Percentiles rank a stretch among this genome's conserved stretches.
These are phyloP conservation scores for Laburnicola sp. DNA, from an alignment of 2,329 filamentous ascomycete species.

Conservation along the genomic window DNA sequence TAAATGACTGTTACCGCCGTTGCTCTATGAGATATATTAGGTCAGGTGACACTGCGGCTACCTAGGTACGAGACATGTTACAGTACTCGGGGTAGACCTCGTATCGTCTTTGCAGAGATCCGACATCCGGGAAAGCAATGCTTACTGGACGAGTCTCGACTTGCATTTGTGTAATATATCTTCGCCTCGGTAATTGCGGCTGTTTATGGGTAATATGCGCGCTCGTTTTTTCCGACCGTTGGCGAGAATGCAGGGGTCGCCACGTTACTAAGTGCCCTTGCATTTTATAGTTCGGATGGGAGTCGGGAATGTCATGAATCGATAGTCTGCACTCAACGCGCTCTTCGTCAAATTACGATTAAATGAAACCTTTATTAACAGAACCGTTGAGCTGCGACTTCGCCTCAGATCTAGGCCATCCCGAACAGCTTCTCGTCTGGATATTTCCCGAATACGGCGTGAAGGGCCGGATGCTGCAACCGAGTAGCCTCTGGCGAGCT, in stretches of 20 bases:
- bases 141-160: constrained; percentile 44
- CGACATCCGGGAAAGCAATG: constrained; percentile 25
- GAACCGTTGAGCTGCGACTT: constrained; percentile 13
- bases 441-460: constrained; percentile 35
- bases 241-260: constrained; percentile 19
- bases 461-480: constrained; percentile 33
- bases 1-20: constrained; percentile 26
- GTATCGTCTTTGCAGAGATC: constrained; percentile 8
- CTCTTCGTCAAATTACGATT: constrained; percentile 21
- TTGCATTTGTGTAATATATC: constrained; percentile 34
- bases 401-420: constrained; percentile 23
- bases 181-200: constrained; percentile 25
- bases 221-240: constrained; percentile 25
- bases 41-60: constrained; percentile 32
- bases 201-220: constrained; percentile 39
- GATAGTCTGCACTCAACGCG: constrained; percentile 14
- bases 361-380: constrained; percentile 31
- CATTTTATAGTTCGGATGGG: constrained; percentile 9
- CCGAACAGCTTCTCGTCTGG: constrained; percentile 15
- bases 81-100: constrained; percentile 5
- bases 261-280: constrained; percentile 19
- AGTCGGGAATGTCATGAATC: constrained; percentile 19
- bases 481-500: constrained; percentile 17
- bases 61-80: constrained; percentile 3
- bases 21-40: constrained; percentile 17